Evolutionary conservation across 108 stramenopile species (phyloP).

Genomic region (Bacterosira constricta): DNA sequence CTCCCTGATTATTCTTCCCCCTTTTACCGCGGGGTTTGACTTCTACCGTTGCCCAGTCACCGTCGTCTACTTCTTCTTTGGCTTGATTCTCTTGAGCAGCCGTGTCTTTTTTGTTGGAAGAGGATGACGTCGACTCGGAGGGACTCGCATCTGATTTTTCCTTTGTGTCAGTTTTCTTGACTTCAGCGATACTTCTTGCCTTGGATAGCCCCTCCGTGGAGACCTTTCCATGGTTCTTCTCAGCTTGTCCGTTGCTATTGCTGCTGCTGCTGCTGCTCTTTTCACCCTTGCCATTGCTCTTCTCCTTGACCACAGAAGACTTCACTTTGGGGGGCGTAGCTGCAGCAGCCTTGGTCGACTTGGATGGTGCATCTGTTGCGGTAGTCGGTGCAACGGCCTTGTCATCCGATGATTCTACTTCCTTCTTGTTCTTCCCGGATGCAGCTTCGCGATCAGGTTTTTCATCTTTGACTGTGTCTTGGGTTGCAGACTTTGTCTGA

Average conservation of each 20-base stretch:
- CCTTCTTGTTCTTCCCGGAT: neutral
- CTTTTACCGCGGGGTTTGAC: constrained; percentile 45
- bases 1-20: constrained; percentile 14
- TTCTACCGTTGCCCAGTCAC: constrained; percentile 78
- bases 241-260: neutral
- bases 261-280: neutral
- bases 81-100: constrained; percentile 1
- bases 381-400: neutral
- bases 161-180: neutral
- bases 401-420: neutral
- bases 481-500: neutral
- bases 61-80: constrained; percentile 50
- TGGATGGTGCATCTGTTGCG: neutral
- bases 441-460: neutral
- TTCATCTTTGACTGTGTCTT: neutral
- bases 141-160: neutral
- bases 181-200: neutral
- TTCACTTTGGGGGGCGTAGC: neutral
- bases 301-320: neutral
- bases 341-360: neutral
- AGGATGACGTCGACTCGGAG: neutral
- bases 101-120: neutral
- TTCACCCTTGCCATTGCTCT: neutral
- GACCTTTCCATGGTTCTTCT: neutral
- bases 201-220: neutral